Conservation (phyloP, 768 basidiomycete species). For the Boletus reticuloceps region DNA sequence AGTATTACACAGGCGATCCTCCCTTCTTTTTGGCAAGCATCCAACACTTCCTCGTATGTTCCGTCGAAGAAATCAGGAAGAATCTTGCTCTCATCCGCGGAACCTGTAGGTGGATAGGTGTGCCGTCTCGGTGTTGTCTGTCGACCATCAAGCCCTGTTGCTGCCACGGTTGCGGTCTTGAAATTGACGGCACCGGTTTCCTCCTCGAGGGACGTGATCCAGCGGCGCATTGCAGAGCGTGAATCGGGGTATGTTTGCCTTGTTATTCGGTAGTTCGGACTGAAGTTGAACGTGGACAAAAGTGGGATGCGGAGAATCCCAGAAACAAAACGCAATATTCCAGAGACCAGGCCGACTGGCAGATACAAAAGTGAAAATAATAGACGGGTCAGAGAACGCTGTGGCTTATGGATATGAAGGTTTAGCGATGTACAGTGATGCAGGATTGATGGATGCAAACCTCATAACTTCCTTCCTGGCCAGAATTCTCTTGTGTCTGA, state of each 20-base stretch:
- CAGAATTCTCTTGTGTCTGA: not conserved
- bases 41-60: conserved; percentile 78
- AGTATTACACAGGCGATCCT: conserved; percentile 79
- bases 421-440: not conserved
- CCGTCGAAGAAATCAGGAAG: conserved; percentile 82
- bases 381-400: conserved; percentile 6
- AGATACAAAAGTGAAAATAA: conserved; percentile 46
- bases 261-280: conserved; percentile 41
- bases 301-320: conserved; percentile 65
- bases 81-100: conserved; percentile 41
- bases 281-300: conserved; percentile 53
- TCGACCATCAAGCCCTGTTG: conserved; percentile 37
- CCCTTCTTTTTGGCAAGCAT: conserved; percentile 64
- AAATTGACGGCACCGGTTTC: conserved; percentile 75
- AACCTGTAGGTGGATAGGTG: conserved; percentile 24
- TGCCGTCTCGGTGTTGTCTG: conserved; percentile 44
- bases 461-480: not conserved
- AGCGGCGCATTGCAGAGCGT: conserved; percentile 63
- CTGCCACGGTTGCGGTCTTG: conserved; percentile 36
- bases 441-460: not conserved
- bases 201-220: conserved; percentile 80
- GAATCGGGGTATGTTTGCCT: conserved; percentile 38
- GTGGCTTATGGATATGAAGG: not conserved
- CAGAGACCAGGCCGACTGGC: conserved; percentile 48
- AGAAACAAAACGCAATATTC: conserved; percentile 62